Evolutionary conservation across 345 rosid species (phyloP), one percentile per base, ranked within the genome.

Genomic region (Luvunga scandens): DNA sequence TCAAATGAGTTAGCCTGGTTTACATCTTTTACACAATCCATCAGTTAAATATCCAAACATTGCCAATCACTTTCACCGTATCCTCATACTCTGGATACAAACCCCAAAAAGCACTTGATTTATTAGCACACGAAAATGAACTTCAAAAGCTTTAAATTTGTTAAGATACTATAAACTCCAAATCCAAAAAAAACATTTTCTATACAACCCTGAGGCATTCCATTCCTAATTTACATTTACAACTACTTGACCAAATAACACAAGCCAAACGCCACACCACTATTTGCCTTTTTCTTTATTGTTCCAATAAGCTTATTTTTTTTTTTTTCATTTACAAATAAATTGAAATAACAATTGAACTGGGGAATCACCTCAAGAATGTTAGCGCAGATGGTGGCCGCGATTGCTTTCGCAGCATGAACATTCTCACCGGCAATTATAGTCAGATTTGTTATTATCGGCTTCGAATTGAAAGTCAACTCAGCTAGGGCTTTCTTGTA

Each of bases 401-500:
- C 95, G 69, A 97, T 85, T 50, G 92, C 90, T 77, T 91, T 97
- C 10, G 99, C 99, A 13, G 93, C 92, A 27, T 90, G 94, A 33
- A 86, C 83, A 90, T 91, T 97, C 84, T 97, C 98, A 39, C 98
- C 99, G 2, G 98, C 99, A 42, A 97, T 97, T 77, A 97, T 94
- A 2, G 98, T 97, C 83, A 97, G 88, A 78, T 93, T 97, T 56
- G 99, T 94, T 28, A 97, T 97, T 59, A 97, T 97, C 27, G 98
- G 99, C 83, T 97, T 97, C 9, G 99, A 97, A 84, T 97, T 97
- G 83, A 97, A 91, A 18, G 98, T 94, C 76, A 97, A 92, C 91
- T 97, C 99, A 3, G 98, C 85, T 1, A 97, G 78, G 9, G 99
- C 99, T 6, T 92, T 85, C 86, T 86, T 90, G 83, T 94, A 97